Evolutionary conservation across 768 basidiomycete species (phyloP).

Genomic region (Boletus barrowsii): DNA sequence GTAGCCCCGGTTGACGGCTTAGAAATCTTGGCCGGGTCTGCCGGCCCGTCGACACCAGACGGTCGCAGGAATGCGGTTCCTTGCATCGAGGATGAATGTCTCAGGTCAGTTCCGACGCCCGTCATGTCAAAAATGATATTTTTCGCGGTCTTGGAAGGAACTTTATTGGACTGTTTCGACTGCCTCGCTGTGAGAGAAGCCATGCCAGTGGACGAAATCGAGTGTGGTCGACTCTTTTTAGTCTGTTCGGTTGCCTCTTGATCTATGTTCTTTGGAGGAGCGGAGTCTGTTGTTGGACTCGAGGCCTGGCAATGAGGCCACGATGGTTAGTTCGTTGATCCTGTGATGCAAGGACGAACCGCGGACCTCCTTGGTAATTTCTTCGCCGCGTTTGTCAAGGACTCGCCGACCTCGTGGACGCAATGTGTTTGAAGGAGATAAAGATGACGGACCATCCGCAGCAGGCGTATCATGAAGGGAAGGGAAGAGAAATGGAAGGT

Average conservation of each 20-base stretch:
- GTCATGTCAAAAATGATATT: constrained; percentile 45
- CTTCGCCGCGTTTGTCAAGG: constrained; percentile 50
- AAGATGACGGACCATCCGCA: constrained; percentile 20
- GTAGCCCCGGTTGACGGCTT: constrained; percentile 5
- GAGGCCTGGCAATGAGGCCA: constrained; percentile 21
- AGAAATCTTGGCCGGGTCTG: constrained; percentile 7
- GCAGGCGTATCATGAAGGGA: constrained; percentile 28
- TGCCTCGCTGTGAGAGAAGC: constrained; percentile 9
- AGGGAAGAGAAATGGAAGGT: constrained; percentile 62
- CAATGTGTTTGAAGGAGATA: constrained; percentile 20
- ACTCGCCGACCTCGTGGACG: constrained; percentile 48
- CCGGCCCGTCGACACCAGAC: constrained; percentile 21
- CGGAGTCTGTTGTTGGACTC: constrained; percentile 5
- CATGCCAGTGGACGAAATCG: constrained; percentile 21
- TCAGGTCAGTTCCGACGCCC: constrained; percentile 51
- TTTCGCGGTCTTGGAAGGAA: constrained; percentile 39
- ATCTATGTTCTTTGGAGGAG: constrained; percentile 4
- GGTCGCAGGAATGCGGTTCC: constrained; percentile 19
- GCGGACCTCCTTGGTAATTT: constrained; percentile 34
- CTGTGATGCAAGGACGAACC: constrained; percentile 18
- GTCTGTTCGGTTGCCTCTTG: constrained; percentile 25
- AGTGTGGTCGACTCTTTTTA: constrained; percentile 15
- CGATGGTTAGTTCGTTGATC: constrained; percentile 13
- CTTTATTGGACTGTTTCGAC: constrained; percentile 16
- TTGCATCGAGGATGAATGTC: constrained; percentile 25